Evolutionary conservation across 768 basidiomycete genomes (phyloP), one percentile per base, ranked within the genome.

Genomic region (Cytidiella melzeri): DNA sequence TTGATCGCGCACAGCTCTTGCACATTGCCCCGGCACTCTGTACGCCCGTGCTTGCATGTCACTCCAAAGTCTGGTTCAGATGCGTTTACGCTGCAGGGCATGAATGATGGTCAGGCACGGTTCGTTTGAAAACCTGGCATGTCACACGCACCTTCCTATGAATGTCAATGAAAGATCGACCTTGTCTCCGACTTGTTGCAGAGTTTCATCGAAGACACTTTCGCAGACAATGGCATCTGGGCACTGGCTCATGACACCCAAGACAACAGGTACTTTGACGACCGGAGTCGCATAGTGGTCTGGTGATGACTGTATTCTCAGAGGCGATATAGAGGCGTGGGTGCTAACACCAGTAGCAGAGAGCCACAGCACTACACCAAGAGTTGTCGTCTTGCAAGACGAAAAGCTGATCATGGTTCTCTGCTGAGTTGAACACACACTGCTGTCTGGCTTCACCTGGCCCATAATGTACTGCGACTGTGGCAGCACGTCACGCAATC

Each of bases 191-290:
- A 86, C 84, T 45, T 74, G 71, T 42, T 74, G 67, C 20, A 92
- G 65, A 25, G 92, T 88, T 19, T 76, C 68, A 60, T 90, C 79
- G 65, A 92, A 89, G 0, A 86, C 70, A 4, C 74, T 68, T 65
- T 95, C 92, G 62, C 91, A 93, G 11, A 87, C 57, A 30, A 89
- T 63, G 37, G 92, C 91, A 61, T 95, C 92, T 0, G 91, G 89
- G 62, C 92, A 85, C 21, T 74, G 71, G 47, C 78, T 81, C 84
- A 83, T 83, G 51, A 84, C 83, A 36, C 78, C 79, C 34, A 81
- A 64, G 10, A 69, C 63, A 19, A 82, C 69, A 19, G 73, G 74
- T 18, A 81, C 80, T 60, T 74, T 75, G 47, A 65, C 57, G 48
- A 60, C 54, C 41, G 53, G 50, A 19, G 53, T 24, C n/a, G n/a